phyloP scores from a whole-genome alignment of 257 asterid species.

The Solanum peruvianum region DNA sequence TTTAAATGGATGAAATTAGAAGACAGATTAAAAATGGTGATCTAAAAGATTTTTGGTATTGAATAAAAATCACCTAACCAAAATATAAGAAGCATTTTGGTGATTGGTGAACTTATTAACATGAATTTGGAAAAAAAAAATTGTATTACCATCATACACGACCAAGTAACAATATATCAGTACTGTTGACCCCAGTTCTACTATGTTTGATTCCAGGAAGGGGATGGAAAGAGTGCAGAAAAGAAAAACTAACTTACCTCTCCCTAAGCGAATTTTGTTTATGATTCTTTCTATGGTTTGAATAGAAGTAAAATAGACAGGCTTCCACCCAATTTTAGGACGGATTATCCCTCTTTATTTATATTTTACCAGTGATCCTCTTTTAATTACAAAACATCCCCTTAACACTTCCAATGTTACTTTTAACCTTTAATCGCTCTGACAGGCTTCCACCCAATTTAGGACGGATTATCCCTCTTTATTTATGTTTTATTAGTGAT shows the following conservation, averaged over 20 bases:
- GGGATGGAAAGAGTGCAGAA: background rate
- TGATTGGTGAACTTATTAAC: background rate
- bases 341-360: background rate
- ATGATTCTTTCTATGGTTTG: background rate
- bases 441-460: background rate
- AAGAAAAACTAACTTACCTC: background rate
- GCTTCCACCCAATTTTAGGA: background rate
- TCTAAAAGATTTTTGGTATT: background rate
- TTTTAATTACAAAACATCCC: too few species aligned
- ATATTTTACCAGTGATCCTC: background rate
- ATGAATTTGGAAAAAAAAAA: background rate
- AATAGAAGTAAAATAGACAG: background rate
- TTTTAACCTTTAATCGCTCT: too few species aligned
- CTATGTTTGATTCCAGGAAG: background rate
- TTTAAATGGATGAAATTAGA: background rate
- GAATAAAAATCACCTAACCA: background rate
- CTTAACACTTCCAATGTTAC: too few species aligned
- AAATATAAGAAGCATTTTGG: background rate
- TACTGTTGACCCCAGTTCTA: background rate
- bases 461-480: background rate
- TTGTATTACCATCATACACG: background rate
- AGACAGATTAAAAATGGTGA: background rate
- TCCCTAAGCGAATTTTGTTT: background rate
- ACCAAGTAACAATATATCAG: background rate
- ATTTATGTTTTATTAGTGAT: too few species aligned